Conservation (phyloP, 2,329 filamentous ascomycete genomes). For the Cladosporium austrohemisphaericum region DNA sequence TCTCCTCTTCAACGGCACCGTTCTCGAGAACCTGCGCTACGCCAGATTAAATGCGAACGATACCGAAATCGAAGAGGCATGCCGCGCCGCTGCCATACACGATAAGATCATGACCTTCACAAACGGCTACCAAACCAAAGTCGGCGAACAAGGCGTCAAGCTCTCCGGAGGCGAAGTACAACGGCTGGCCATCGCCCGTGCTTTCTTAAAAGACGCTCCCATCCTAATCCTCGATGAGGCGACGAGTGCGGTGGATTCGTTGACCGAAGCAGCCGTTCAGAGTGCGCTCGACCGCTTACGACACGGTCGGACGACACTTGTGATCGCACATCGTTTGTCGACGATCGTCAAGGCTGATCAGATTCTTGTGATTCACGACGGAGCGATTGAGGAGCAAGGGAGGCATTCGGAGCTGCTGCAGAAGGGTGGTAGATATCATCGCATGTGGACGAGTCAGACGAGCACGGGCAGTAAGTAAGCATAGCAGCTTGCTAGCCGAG, state of each 20-base stretch:
- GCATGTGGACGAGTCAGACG: constrained; percentile 33
- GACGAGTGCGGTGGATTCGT: constrained; percentile 62
- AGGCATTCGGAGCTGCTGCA: constrained; percentile 68
- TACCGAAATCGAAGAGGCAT: constrained; percentile 58
- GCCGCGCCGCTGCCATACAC: constrained; percentile 60
- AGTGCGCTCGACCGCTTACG: constrained; percentile 58
- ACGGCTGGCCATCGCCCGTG: constrained; percentile 70
- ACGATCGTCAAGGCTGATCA: constrained; percentile 74
- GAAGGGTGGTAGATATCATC: constrained; percentile 30
- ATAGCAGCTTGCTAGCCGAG: no score
- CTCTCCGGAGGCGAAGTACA: constrained; percentile 84
- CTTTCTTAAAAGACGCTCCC: constrained; percentile 62
- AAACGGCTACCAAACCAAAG: constrained; percentile 67
- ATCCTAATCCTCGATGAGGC: constrained; percentile 74
- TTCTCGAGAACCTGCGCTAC: constrained; percentile 64
- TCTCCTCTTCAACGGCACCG: constrained; percentile 60
- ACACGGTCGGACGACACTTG: constrained; percentile 64
- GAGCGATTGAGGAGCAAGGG: constrained; percentile 68
- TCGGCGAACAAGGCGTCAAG: constrained; percentile 74
- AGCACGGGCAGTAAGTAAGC: neutral
- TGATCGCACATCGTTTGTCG: constrained; percentile 72
- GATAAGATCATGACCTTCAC: constrained; percentile 60
- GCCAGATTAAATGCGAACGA: constrained; percentile 59
- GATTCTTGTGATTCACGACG: constrained; percentile 72
- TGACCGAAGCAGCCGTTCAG: constrained; percentile 53